Percentiles rank a stretch among this genome's conserved stretches.
Evolutionary conservation across 768 basidiomycete species (phyloP).

Genomic region (Coprinopsis marcescibilis): DNA sequence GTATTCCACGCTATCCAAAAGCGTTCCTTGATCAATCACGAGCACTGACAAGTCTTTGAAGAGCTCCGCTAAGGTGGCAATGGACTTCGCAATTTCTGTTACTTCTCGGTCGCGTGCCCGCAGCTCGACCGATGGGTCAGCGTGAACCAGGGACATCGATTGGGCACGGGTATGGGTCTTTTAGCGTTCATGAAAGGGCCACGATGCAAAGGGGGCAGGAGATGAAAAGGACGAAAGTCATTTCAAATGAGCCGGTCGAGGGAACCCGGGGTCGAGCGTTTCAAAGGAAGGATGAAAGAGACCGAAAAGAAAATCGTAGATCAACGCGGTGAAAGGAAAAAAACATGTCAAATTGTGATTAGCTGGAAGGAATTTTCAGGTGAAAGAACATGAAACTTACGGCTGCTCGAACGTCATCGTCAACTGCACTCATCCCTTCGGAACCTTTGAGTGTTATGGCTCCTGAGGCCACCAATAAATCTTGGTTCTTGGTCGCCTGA

Average conservation of each 20-base stretch:
- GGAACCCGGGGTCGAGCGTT: no score
- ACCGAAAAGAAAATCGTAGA: not conserved
- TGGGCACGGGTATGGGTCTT: slow-evolving; percentile 31
- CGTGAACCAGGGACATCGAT: slow-evolving; percentile 35
- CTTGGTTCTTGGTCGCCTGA: slow-evolving; percentile 96
- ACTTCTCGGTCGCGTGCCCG: slow-evolving; percentile 62
- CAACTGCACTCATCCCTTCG: slow-evolving; percentile 77
- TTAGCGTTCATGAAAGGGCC: slow-evolving; percentile 4
- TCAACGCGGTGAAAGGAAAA: slow-evolving; percentile 8
- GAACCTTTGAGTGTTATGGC: slow-evolving; percentile 75
- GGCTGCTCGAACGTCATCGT: slow-evolving; percentile 86
- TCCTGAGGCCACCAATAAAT: slow-evolving; percentile 86
- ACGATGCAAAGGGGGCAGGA: slow-evolving; percentile 10
- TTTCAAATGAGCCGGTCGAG: slow-evolving; percentile 4
- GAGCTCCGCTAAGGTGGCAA: slow-evolving; percentile 85
- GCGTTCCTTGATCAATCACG: slow-evolving; percentile 96
- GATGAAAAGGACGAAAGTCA: slow-evolving; percentile 6
- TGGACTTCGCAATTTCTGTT: slow-evolving; percentile 86
- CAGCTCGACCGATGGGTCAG: slow-evolving; percentile 35
- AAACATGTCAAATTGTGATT: slow-evolving; percentile 12
- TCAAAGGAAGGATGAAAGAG: no score
- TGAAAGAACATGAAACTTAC: slow-evolving; percentile 40
- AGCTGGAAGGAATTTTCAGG: slow-evolving; percentile 12
- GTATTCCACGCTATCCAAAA: slow-evolving; percentile 94
- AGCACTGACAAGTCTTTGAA: slow-evolving; percentile 93